These are phyloP conservation scores for Lactarius pseudohatsudake DNA, from an alignment of 768 basidiomycete genomes.

Conservation along the genomic window DNA sequence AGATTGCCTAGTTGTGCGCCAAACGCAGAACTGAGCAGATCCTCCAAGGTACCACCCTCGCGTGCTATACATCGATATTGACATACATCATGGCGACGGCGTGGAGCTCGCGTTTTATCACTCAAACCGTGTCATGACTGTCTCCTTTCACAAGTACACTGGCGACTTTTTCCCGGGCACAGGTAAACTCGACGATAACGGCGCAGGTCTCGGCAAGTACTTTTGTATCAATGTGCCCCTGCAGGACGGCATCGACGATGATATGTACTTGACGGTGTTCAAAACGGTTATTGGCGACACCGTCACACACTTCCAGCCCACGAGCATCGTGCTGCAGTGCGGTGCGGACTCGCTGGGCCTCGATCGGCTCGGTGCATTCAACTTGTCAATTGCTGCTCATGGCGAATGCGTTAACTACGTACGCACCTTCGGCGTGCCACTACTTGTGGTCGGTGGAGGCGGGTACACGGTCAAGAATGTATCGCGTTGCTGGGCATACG, in stretches of 20 bases:
- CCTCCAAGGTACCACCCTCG: conserved; percentile 77
- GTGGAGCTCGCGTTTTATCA: conserved; percentile 98
- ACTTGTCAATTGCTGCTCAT: conserved; percentile 94
- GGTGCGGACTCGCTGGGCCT: conserved; percentile 96
- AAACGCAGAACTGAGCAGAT: background rate
- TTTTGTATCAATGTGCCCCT: conserved; percentile 95
- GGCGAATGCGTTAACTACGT: conserved; percentile 99
- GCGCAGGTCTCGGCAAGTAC: conserved; percentile 84
- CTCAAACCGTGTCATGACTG: conserved; percentile 97
- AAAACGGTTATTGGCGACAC: conserved; percentile 96
- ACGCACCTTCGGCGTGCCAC: conserved; percentile 84
- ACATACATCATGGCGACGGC: conserved; percentile 98
- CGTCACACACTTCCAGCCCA: conserved; percentile 83
- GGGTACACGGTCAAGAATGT: conserved; percentile 98
- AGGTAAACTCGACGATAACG: conserved; percentile 92
- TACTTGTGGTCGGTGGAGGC: conserved; percentile 91
- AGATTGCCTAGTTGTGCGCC: background rate
- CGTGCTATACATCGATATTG: conserved; percentile 97
- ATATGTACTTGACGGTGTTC: conserved; percentile 94
- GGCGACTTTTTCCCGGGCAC: conserved; percentile 99
- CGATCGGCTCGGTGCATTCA: conserved; percentile 95
- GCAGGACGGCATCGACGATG: conserved; percentile 95
- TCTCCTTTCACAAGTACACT: conserved; percentile 99
- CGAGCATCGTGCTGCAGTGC: conserved; percentile 92
- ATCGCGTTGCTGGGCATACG: conserved; percentile 98